Evolutionary conservation across 192 early-diverging fungal species (phyloP).

Genomic region (Backusella westeae): DNA sequence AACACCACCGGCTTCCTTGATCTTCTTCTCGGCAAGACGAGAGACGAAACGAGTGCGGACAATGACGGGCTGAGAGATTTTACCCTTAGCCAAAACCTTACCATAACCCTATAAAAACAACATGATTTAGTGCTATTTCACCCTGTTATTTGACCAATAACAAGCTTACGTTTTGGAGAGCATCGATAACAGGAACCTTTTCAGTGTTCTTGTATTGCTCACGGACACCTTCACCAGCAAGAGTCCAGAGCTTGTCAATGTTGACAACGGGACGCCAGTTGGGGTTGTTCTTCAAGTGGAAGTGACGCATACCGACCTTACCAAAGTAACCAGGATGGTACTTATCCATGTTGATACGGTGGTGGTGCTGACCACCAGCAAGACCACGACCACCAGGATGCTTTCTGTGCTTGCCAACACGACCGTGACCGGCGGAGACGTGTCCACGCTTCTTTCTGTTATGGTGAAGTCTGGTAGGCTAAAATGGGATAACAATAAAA

Average conservation of each 20-base stretch:
- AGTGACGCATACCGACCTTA: slow-evolving; percentile 99
- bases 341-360: slow-evolving; percentile 99
- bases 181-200: slow-evolving; percentile 93
- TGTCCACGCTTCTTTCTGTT: slow-evolving; percentile 98
- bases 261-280: slow-evolving; percentile 88
- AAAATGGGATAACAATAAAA: background rate
- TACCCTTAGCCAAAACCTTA: slow-evolving; percentile 97
- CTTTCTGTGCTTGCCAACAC: slow-evolving; percentile 99
- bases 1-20: slow-evolving; percentile 94
- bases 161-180: slow-evolving; percentile 50
- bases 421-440: slow-evolving; percentile 99
- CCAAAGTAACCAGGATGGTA: slow-evolving; percentile 99
- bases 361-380: slow-evolving; percentile 99
- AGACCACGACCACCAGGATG: slow-evolving; percentile 99
- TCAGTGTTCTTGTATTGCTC: slow-evolving; percentile 82
- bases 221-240: slow-evolving; percentile 86
- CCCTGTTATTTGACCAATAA: background rate
- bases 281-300: slow-evolving; percentile 93
- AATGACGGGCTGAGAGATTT: slow-evolving; percentile 91
- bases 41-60: slow-evolving; percentile 94
- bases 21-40: slow-evolving; percentile 96
- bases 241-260: slow-evolving; percentile 91
- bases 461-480: slow-evolving; percentile 85
- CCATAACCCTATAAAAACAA: slow-evolving; percentile 65
- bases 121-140: background rate